Evolutionary conservation across 306 rosid species (phyloP), one percentile per base, ranked within the genome.

Genomic region (Quillaja saponaria): DNA sequence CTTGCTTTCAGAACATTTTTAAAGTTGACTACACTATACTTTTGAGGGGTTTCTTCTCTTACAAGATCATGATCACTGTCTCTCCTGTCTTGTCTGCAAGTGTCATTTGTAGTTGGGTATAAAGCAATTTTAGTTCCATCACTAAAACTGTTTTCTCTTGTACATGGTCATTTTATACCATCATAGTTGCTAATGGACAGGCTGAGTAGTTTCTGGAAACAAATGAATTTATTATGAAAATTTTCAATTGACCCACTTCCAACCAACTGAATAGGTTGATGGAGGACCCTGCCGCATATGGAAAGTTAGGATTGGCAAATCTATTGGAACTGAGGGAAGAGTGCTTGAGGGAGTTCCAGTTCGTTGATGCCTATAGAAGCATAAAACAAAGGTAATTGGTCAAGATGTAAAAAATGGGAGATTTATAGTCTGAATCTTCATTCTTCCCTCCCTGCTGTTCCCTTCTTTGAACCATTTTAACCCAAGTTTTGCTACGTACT

Each of bases 271-370:
- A 75, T 76, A 94, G 99, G 83, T 84, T 94, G 83, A 90, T 72
- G 95, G 97, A 87, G 84, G 99, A 94, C 79, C 99, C 99, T 61
- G 74, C 95, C 48, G 99, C 99, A 50, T 94, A 89, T 49, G 99
- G 99, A 65, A 94, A 94, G 75, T 68, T 94, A 62, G 95, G 99
- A 54, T 76, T 94, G 74, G 97, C 96, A 68, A 94, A 87, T 81
- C 86, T 94, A 31, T 78, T 94, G 80, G 99, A 94, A 78, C 79
- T 94, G 78, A 87, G 99, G 79, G 99, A 94, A 79, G 99, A 94
- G 71, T 94, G 99, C 77, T 83, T 94, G 84, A 94, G 99, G 73
- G 99, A 94, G 74, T 94, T 94, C 81, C 96, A 89, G 54, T 94
- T 94, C 83, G 84, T 81, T 76, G 99, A 94, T 69, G 96, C 80